Evolutionary conservation across 345 rosid genomes (phyloP).

Genomic region (Eucalyptus sp.): DNA sequence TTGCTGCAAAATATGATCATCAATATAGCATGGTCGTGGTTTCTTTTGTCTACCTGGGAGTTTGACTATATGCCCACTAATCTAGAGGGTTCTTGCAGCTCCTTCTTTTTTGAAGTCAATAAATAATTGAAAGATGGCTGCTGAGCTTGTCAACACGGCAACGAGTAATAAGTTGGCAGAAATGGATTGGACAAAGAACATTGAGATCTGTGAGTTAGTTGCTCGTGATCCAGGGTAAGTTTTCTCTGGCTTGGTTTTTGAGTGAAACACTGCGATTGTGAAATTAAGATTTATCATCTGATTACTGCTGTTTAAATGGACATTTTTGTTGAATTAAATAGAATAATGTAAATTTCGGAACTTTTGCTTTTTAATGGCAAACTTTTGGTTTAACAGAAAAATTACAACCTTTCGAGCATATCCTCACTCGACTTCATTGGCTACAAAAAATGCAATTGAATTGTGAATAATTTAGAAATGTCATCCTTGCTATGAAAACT

Average conservation of each 20-base stretch:
- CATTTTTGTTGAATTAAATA: background rate
- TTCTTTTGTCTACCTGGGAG: background rate
- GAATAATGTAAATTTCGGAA: background rate
- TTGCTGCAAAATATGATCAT: background rate
- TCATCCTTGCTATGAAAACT: background rate
- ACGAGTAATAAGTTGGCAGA: slow-evolving; percentile 80
- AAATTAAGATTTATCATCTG: background rate
- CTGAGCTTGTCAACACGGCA: slow-evolving; percentile 81
- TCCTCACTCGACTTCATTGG: background rate
- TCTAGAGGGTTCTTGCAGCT: background rate
- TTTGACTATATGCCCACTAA: background rate
- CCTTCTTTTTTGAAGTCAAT: background rate
- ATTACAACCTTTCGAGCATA: background rate
- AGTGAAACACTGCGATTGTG: background rate
- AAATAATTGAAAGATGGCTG: slow-evolving; percentile 39
- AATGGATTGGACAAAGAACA: slow-evolving; percentile 84
- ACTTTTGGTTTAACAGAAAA: background rate
- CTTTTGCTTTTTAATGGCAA: background rate
- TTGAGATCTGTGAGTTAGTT: slow-evolving; percentile 84
- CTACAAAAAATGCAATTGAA: background rate
- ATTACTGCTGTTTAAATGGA: background rate
- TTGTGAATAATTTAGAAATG: background rate
- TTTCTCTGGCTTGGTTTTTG: background rate
- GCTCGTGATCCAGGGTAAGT: slow-evolving; percentile 66
- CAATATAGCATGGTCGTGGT: background rate